Base-by-base conservation (phyloP, 345 rosid species). In the Aquilaria malaccensis region DNA sequence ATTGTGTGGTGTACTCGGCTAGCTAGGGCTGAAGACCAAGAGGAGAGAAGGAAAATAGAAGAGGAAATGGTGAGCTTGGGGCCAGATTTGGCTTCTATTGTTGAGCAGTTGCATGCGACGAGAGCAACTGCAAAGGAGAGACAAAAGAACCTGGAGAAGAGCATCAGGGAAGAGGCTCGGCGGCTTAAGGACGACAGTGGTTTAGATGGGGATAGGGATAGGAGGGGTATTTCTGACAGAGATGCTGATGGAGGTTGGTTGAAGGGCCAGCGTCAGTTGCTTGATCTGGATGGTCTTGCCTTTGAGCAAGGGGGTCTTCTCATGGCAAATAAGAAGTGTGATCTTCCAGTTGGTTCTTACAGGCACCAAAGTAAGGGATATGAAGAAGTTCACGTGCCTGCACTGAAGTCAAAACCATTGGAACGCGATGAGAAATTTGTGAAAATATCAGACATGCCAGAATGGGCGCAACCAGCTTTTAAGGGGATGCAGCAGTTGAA, bases 71-170 rank as follows among this genome's bases (percentile, higher is more conserved):
- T 71, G 79, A 72, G 66, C 32, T 71, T 78, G 60, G 96, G 95
- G 54, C 83, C 85, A 2, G 85, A 87, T 56, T 70, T 85, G 83
- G 81, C 85, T 52, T 82, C 87, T 30, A 87, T 93, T 59, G 73
- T 89, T 76, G 91, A 87, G 79, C 97, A 93, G 77, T 79, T 92
- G 86, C 96, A 87, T 56, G 97, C 96, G 49, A 89, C 96, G 0
- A 85, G 93, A 76, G 96, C 93, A 32, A 89, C 97, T 52, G 97
- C 97, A 6, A 92, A 89, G 74, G 98, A 92, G 83, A 87, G 97
- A 81, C 93, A 89, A 76, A 88, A 81, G 77, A 89, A 78, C 64
- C 70, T 92, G 68, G 93, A 92, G 73, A 92, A 92, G 83, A 87
- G 97, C 74, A 87, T 92, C 56, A 81, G 88, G 64, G 97, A 92